These are phyloP conservation scores for Myxozyma vanderwaltii DNA, from an alignment of 805 yeast genomes.

Conservation along the genomic window DNA sequence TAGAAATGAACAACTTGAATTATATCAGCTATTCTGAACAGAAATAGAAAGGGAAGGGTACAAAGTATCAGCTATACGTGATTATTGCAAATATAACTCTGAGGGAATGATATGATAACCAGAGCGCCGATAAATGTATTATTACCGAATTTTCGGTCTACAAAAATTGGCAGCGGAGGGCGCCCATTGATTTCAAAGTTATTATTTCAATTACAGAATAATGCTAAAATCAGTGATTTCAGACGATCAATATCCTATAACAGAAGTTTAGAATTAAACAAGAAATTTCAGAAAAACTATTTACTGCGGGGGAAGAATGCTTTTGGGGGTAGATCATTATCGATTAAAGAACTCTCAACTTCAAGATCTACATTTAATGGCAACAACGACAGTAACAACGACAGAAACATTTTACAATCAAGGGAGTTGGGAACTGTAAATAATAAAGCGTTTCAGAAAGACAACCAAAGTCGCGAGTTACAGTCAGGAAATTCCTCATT, in stretches of 20 bases:
- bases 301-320: background rate
- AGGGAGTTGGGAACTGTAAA: background rate
- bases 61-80: too few relatives aligned
- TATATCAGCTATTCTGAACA: too few relatives aligned
- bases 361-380: too few relatives aligned
- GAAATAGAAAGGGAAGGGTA: too few relatives aligned
- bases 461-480: background rate
- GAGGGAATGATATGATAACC: slow-evolving; percentile 1
- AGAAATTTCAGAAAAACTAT: too few relatives aligned
- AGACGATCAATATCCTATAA: background rate
- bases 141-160: background rate
- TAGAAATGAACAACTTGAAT: too few relatives aligned
- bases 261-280: background rate
- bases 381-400: too few relatives aligned
- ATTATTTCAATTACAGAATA: background rate
- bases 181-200: background rate
- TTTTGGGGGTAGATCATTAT: too few relatives aligned
- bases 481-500: background rate
- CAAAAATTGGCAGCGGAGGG: background rate
- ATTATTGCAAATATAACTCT: too few relatives aligned
- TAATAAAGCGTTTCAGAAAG: background rate
- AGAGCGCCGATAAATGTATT: background rate
- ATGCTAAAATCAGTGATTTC: background rate
- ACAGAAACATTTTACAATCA: background rate
- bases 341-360: too few relatives aligned